Base-by-base conservation (phyloP, 176 grass and related monocot genomes). In the Oryza longistaminata region DNA sequence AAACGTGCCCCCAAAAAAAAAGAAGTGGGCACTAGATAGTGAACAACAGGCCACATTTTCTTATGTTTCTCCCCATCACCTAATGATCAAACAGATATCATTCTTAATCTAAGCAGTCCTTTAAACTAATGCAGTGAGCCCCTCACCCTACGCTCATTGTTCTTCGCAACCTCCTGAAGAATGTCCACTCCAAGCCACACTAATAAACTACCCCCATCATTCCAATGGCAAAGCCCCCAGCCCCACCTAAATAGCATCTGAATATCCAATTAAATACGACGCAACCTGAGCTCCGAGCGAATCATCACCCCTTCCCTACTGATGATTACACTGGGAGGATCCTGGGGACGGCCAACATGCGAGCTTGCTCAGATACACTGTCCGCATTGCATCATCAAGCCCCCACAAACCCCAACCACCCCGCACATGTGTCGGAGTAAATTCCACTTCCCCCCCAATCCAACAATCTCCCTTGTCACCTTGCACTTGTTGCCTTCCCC, bases 401-500 rank as follows among this genome's bases (percentile, higher is more conserved):
- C 35, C 55, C 66, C 74, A 39, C 49, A 70, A 68, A 26, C 17
- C 49, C 45, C 75, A 64, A 78, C 83, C 74, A 64, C 75, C 37
- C 25, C 39, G 37, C 74, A 48, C 74, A 71, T 71, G 49, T 13
- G 42, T 45, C 64, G 19, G 82, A 76, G 83, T 70, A 69, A 46
- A 34, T 44, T 58, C 48, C 49, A 70, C 45, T 42, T 64, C 65
- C n/a, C 46, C n/a, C 0, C 27, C 50, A 17, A 33, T 45, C 15
- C 44, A 71, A 13, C 82, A 49, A 25, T 49, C 24, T 24, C 78
- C 64, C 64, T 86, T 80, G 68, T 79, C 84, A 66, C 67, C 55
- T 80, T 85, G 66, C 75, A 9, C 19, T 37, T 80, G 84, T 79
- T 72, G 48, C 68, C 17, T 73, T 79, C 40, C 65, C 83, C 44